Evolutionary conservation across 805 yeast genomes (phyloP).

Genomic region (Ogataea siamensis): DNA sequence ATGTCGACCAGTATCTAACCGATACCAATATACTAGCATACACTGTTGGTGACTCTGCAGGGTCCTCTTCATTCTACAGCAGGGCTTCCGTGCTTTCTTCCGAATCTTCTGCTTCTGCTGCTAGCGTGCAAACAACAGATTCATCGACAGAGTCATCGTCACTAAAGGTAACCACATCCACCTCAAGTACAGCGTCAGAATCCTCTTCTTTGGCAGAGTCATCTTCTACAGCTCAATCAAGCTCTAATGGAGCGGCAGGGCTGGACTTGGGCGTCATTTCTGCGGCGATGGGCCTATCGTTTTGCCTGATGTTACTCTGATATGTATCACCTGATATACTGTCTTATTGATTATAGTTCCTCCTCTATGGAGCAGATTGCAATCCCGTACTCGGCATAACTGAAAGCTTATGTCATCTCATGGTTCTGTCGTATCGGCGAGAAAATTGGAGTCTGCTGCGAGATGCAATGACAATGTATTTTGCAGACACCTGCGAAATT

Average conservation of each 20-base stretch:
- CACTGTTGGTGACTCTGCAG: constrained; percentile 2
- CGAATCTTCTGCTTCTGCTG: neutral
- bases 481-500: no score
- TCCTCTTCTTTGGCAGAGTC: no score
- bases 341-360: no score
- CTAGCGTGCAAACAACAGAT: neutral
- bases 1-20: constrained; percentile 1
- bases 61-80: constrained; percentile 2
- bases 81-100: neutral
- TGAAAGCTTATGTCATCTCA: no score
- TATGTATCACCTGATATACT: neutral
- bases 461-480: no score
- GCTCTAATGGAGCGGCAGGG: constrained; percentile 1
- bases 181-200: no score
- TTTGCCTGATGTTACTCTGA: constrained; percentile 2
- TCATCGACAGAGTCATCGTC: constrained; percentile 1
- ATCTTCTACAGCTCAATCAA: neutral
- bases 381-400: no score
- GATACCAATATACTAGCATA: constrained; percentile 2
- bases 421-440: no score
- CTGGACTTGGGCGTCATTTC: neutral
- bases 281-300: neutral
- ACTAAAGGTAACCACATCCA: no score
- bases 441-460: no score
- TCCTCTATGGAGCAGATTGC: no score